Evolutionary conservation across 1,284 basidiomycete species (phyloP), one percentile per base, ranked within the genome.

Genomic region (Leccinum pachyderme): DNA sequence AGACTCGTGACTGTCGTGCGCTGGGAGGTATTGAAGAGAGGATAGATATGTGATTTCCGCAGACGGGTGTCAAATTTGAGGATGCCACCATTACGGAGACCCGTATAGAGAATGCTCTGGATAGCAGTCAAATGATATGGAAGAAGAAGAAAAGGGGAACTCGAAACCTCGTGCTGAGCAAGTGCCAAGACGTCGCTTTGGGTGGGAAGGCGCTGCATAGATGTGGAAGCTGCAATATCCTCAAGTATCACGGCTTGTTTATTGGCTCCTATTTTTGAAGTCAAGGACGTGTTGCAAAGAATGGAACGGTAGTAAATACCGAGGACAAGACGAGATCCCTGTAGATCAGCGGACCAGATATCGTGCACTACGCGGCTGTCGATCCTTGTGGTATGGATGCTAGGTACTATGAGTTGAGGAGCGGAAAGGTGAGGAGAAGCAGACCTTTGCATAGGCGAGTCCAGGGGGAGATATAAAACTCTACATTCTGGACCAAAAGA

Each of bases 161-260:
- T 65, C 75, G 18, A 53, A 85, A 85, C 86, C 35, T 77, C 68
- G 45, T 73, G 63, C 60, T 82, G 81, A 47, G 74, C 67, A 18
- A 87, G 69, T 7, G 84, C 67, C 57, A 89, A 79, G 0, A 87
- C 82, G 61, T 88, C 86, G 50, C 84, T 86, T 22, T 75, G 62
- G 0, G 83, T 85, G 25, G 75, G 66, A 7, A 86, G 64, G 55
- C 70, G 62, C 32, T 60, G 56, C 7, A 65, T 61, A n/a, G 72
- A 66, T 7, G 65, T 59, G 24, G 61, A 61, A 7, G 61, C 49
- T 22, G 79, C 77, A 44, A 87, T 72, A 56, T 87, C 81, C 4
- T 74, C 66, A 1, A 88, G 65, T 48, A 81, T 71, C 0, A 83
- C 72, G 0, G 79, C 83, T 37, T 75, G 76, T 39, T 72, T 72